Evolutionary conservation across 73 alveolate species (phyloP).

Genomic region (Effrenium voratum): DNA sequence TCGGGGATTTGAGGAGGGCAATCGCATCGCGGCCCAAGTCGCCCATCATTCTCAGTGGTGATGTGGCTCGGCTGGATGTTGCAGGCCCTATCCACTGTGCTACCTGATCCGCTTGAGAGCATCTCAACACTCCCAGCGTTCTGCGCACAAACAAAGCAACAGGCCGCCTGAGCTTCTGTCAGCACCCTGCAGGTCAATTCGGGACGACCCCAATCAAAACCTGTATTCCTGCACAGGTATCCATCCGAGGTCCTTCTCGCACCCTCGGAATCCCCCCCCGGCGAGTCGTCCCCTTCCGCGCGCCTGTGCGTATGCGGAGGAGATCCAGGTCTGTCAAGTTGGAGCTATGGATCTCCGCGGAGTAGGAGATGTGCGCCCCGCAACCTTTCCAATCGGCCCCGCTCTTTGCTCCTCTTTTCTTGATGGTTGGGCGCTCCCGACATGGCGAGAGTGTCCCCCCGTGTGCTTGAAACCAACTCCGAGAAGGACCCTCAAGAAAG

Average conservation of each 20-base stretch:
- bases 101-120: too few relatives aligned
- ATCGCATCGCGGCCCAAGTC: background rate
- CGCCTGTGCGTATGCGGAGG: slow-evolving; percentile 52
- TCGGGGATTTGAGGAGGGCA: background rate
- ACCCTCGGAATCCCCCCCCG: too few relatives aligned
- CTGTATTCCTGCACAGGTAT: background rate
- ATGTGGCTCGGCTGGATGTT: slow-evolving; percentile 64
- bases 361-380: slow-evolving; percentile 72
- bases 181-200: too few relatives aligned
- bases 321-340: slow-evolving; percentile 61
- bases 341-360: slow-evolving; percentile 56
- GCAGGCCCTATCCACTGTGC: slow-evolving; percentile 68
- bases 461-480: too few relatives aligned
- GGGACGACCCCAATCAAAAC: background rate
- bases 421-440: too few relatives aligned
- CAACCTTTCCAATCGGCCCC: slow-evolving; percentile 25
- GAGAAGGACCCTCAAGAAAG: too few relatives aligned
- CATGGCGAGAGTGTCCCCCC: too few relatives aligned
- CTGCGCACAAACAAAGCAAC: too few relatives aligned
- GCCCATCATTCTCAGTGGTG: slow-evolving; percentile 19
- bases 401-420: too few relatives aligned
- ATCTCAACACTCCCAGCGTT: too few relatives aligned
- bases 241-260: background rate
- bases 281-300: background rate
- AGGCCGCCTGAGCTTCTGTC: too few relatives aligned